Evolutionary conservation across 1,139 yeast genomes (phyloP), one percentile per base, ranked within the genome.

Genomic region (Suhomyces bolitotheri): DNA sequence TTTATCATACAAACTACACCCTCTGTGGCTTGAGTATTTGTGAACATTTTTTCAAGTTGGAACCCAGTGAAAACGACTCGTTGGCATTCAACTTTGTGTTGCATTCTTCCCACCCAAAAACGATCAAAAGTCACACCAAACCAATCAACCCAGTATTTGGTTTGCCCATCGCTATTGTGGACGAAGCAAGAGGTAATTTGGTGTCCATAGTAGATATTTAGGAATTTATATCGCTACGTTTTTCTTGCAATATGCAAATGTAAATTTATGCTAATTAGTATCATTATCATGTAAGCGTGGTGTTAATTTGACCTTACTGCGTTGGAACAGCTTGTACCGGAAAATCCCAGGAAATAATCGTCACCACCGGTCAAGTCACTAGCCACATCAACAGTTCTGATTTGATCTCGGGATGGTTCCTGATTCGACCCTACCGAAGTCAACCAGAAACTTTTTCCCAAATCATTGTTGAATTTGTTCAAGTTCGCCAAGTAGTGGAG

Each of bases 1-100:
- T 82, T 35, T 94, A 92, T 57, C 99, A 92, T 54, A 82, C 97
- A 2, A 89, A 90, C 56, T 94, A 92, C 54, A 78, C 82, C 0
- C 62, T 90, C 3, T 65, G 84, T 36, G 98, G 98, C 0, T 63
- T 92, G 24, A 77, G 95, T 27, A 68, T 79, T 25, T 71, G 83
- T 5, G 92, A 87, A 47, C 71, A 34, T 28, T 14, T 14, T 16
- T 16, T 29, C n/a, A 17, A 8, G n/a, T 16, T 33, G 7, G 25
- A 21, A 8, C 16, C 27, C n/a, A 47, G 49, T 2, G 46, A 51
- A 16, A 45, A 39, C 5, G 43, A 34, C 2, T 36, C 40, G 7
- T 48, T 51, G 31, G 73, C 70, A 3, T 72, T 57, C 45, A 44
- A 52, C 6, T 63, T 66, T 25, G 9, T 10, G 13, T 7, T 11